phyloP scores from a whole-genome alignment of 768 basidiomycete species.

The Paxillus involutus region DNA sequence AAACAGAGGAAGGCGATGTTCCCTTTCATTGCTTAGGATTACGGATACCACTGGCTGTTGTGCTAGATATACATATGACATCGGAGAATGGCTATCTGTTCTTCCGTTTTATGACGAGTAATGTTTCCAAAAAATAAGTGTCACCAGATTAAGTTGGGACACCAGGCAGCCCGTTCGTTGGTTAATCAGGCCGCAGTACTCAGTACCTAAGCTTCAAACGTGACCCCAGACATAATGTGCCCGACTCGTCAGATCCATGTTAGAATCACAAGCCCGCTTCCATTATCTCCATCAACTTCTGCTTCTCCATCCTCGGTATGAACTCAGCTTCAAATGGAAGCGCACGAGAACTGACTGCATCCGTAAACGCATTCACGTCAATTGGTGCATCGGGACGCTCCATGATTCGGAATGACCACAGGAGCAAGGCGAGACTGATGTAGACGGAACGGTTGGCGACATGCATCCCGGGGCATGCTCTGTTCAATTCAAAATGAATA shows the following conservation, averaged over 20 bases:
- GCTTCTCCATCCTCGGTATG: conserved; percentile 39
- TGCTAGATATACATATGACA: background rate
- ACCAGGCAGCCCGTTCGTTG: too few relatives aligned
- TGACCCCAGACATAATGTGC: too few relatives aligned
- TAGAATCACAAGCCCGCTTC: too few relatives aligned
- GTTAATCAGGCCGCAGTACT: too few relatives aligned
- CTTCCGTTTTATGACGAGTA: too few relatives aligned
- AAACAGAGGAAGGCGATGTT: conserved; percentile 73
- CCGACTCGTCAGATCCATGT: too few relatives aligned
- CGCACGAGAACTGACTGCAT: conserved; percentile 56
- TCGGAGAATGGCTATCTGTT: background rate
- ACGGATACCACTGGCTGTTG: too few relatives aligned
- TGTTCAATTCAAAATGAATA: conserved; percentile 10
- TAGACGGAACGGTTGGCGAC: conserved; percentile 48
- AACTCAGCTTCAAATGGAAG: conserved; percentile 56
- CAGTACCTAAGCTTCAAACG: too few relatives aligned
- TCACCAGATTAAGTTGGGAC: too few relatives aligned
- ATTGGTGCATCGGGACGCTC: conserved; percentile 51
- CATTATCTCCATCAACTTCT: conserved; percentile 13
- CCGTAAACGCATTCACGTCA: conserved; percentile 55
- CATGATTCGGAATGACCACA: conserved; percentile 60
- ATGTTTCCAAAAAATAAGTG: too few relatives aligned
- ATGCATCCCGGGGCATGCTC: conserved; percentile 62
- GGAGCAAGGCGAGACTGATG: conserved; percentile 56
- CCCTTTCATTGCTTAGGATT: conserved; percentile 48